phyloP scores from a whole-genome alignment of 495 filamentous ascomycete species.

The Trichoderma gamsii region DNA sequence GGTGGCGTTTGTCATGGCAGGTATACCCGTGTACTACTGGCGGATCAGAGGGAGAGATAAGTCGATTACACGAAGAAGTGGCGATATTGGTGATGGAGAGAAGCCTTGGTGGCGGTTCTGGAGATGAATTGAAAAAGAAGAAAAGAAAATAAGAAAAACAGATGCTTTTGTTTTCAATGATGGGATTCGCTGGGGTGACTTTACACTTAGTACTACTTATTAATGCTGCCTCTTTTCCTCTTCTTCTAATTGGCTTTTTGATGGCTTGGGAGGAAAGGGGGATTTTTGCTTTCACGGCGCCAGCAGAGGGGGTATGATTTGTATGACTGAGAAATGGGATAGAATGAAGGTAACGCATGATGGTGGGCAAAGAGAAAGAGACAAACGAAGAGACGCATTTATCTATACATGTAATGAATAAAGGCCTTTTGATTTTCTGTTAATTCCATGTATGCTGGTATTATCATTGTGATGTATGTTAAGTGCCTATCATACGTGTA shows the following conservation, averaged over 20 bases:
- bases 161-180: not conserved
- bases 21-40: constrained; percentile 85
- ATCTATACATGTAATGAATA: constrained; percentile 5
- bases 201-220: too few relatives aligned
- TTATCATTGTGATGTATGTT: not conserved
- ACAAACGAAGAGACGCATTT: not conserved
- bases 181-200: not conserved
- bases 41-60: constrained; percentile 56
- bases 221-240: too few relatives aligned
- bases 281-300: not conserved
- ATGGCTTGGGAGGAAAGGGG: not conserved
- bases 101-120: constrained; percentile 42
- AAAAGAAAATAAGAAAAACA: not conserved
- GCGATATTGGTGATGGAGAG: constrained; percentile 18
- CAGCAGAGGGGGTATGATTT: not conserved
- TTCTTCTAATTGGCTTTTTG: too few relatives aligned
- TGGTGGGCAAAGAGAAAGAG: not conserved
- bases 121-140: constrained; percentile 16
- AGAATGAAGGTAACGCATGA: constrained; percentile 7
- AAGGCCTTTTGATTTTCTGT: not conserved
- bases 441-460: not conserved
- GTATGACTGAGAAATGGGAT: not conserved
- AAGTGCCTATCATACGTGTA: too few relatives aligned
- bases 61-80: constrained; percentile 31
- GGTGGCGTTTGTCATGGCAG: constrained; percentile 71